Percentiles rank a stretch among this genome's conserved stretches.
Evolutionary conservation across 768 basidiomycete species (phyloP).

Genomic region (Mycena leptocephala): DNA sequence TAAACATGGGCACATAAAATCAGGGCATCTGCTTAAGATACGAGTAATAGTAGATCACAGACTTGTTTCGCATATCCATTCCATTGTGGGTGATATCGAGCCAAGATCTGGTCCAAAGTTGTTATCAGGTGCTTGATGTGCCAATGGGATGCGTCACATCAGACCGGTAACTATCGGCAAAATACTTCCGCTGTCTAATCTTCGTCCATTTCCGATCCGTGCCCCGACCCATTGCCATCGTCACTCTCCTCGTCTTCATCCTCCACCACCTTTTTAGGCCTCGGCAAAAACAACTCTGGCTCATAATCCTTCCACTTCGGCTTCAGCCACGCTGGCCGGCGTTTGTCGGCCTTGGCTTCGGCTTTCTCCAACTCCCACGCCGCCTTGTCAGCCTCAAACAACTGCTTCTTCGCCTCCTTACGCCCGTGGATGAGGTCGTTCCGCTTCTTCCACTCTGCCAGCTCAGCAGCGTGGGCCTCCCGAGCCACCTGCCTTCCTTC

Average conservation of each 20-base stretch:
- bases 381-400: neutral
- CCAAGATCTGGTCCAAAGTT: no score
- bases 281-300: neutral
- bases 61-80: no score
- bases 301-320: neutral
- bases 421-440: neutral
- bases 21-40: no score
- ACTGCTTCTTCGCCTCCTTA: neutral
- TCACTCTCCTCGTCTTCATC: neutral
- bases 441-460: neutral
- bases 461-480: neutral
- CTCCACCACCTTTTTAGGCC: neutral
- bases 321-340: neutral
- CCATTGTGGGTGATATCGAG: no score
- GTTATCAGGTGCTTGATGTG: no score
- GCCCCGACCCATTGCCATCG: neutral
- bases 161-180: no score
- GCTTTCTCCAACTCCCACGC: neutral
- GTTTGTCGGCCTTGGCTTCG: neutral
- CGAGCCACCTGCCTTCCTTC: neutral
- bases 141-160: no score
- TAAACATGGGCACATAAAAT: no score
- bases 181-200: no score
- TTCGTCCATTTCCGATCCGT: neutral
- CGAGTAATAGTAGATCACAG: no score